Percentiles rank a stretch among this genome's conserved stretches.
phyloP scores from a whole-genome alignment of 805 yeast species.

The Saccharomycopsis fodiens region DNA sequence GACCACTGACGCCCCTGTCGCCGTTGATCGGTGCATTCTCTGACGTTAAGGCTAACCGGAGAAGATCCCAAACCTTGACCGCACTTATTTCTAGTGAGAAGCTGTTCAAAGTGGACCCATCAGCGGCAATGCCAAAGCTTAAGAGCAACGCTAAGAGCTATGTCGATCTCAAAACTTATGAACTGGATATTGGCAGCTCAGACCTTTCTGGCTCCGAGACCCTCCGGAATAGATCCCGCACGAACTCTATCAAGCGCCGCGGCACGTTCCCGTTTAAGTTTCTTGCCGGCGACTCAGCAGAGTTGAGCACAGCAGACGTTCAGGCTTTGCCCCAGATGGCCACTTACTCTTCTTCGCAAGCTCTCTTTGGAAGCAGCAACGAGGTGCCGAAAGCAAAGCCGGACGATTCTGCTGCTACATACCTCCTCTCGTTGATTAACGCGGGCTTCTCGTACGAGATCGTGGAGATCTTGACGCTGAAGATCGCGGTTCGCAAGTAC shows the following conservation, averaged over 20 bases:
- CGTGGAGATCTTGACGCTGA: conserved; percentile 15
- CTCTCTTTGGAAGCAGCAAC: neutral
- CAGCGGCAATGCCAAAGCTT: neutral
- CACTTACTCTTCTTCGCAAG: conserved; percentile 1
- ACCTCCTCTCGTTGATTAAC: conserved; percentile 11
- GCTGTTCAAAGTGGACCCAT: neutral
- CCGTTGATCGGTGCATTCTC: too few species aligned
- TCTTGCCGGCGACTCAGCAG: neutral
- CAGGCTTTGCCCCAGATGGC: neutral
- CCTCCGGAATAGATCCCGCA: conserved; percentile 3
- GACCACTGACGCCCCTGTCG: too few species aligned
- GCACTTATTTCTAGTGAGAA: conserved; percentile 6
- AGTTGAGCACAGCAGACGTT: neutral
- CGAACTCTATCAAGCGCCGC: conserved; percentile 7
- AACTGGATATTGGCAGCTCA: neutral
- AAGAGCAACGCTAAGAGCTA: neutral
- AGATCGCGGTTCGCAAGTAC: conserved; percentile 11
- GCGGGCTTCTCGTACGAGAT: conserved; percentile 17
- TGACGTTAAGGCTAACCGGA: conserved; percentile 1
- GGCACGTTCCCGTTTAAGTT: conserved; percentile 2
- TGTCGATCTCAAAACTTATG: neutral
- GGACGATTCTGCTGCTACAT: conserved; percentile 8
- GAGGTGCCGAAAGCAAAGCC: conserved; percentile 12
- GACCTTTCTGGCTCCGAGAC: neutral
- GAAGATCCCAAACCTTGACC: conserved; percentile 17